Evolutionary conservation across 2,329 filamentous ascomycete species (phyloP).

Genomic region (Fusarium hostae): DNA sequence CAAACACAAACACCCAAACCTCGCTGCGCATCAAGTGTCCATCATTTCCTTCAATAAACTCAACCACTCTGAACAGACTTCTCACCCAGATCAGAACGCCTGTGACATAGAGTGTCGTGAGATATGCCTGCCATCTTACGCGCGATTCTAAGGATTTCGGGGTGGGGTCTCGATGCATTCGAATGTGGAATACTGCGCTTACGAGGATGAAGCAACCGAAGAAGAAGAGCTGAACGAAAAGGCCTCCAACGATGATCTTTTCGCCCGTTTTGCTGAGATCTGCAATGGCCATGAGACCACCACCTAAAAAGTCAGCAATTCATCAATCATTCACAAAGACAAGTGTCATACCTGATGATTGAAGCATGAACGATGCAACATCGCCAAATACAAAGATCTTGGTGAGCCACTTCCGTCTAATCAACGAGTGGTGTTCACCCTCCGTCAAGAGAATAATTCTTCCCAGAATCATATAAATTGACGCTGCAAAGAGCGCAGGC

Average conservation of each 20-base stretch:
- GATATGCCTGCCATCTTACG: slow-evolving; percentile 49
- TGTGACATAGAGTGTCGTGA: slow-evolving; percentile 43
- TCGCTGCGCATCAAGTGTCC: slow-evolving; percentile 51
- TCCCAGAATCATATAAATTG: slow-evolving; percentile 60
- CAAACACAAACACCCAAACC: slow-evolving; percentile 52
- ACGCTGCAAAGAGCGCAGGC: slow-evolving; percentile 58
- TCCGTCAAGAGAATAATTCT: slow-evolving; percentile 53
- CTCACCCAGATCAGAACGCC: slow-evolving; percentile 53
- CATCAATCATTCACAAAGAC: no score
- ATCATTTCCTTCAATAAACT: slow-evolving; percentile 53
- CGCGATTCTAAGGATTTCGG: slow-evolving; percentile 6
- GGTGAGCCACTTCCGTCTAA: slow-evolving; percentile 58
- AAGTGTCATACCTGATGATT: slow-evolving; percentile 28
- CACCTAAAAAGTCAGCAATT: slow-evolving; percentile 25
- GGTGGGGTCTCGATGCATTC: slow-evolving; percentile 36
- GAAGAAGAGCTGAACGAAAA: slow-evolving; percentile 65
- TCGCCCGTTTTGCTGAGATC: slow-evolving; percentile 50
- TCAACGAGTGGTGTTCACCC: slow-evolving; percentile 54
- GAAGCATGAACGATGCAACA: slow-evolving; percentile 55
- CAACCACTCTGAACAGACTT: slow-evolving; percentile 55
- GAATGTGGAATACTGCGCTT: slow-evolving; percentile 57
- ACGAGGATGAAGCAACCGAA: slow-evolving; percentile 64
- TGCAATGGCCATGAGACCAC: slow-evolving; percentile 39
- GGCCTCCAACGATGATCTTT: slow-evolving; percentile 61
- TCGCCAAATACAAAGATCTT: slow-evolving; percentile 65